These are phyloP conservation scores for Butyriboletus loyo DNA, from an alignment of 768 basidiomycete species.

Conservation along the genomic window DNA sequence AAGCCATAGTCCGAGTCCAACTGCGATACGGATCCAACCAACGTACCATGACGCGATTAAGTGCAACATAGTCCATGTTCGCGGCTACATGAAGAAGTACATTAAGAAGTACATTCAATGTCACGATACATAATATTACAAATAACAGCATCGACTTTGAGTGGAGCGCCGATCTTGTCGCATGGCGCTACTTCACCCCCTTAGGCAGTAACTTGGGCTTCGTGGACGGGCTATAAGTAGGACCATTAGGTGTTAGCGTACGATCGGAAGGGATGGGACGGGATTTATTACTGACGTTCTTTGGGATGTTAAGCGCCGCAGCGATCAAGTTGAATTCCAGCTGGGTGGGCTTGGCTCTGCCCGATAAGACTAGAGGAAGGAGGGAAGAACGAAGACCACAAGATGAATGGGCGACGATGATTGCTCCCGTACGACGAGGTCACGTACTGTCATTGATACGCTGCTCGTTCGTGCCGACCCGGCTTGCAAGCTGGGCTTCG, in stretches of 20 bases:
- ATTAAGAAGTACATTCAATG: constrained; percentile 7
- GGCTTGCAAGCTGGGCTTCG: constrained; percentile 40
- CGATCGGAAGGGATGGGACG: not conserved
- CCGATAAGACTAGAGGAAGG: constrained; percentile 45
- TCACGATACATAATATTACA: constrained; percentile 11
- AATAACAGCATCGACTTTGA: not conserved
- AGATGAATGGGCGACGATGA: not conserved
- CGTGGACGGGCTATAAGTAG: not conserved
- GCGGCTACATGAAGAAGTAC: not conserved
- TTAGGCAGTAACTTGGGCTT: not conserved
- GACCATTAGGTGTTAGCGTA: not conserved
- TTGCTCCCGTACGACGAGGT: not conserved
- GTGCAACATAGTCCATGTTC: not conserved
- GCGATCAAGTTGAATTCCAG: constrained; percentile 52
- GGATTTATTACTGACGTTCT: constrained; percentile 25
- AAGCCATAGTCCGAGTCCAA: not conserved
- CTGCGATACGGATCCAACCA: no score
- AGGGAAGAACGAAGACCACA: no score
- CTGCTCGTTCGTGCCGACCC: constrained; percentile 40
- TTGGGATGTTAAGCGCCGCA: constrained; percentile 38
- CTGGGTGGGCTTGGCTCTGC: constrained; percentile 38
- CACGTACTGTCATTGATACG: constrained; percentile 55
- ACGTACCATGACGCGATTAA: no score
- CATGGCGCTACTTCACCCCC: not conserved
- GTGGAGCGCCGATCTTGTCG: not conserved